phyloP scores from a whole-genome alignment of 2,329 filamentous ascomycete genomes.

The Colletotrichum acutatum region DNA sequence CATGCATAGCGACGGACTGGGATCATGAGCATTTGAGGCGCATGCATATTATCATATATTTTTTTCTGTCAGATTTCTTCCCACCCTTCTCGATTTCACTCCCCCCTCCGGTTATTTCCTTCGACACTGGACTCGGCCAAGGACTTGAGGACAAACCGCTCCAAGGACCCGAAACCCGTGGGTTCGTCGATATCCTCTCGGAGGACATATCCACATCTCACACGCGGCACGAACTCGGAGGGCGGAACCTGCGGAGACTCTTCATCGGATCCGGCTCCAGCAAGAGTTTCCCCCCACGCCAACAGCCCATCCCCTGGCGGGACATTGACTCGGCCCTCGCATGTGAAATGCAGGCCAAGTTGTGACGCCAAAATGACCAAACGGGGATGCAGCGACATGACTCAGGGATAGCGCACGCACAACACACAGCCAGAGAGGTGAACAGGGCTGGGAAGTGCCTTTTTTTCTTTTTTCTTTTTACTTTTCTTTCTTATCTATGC shows the following conservation, averaged over 20 bases:
- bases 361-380: slow-evolving; percentile 26
- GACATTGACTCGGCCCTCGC: slow-evolving; percentile 20
- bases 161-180: background rate
- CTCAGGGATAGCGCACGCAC: slow-evolving; percentile 19
- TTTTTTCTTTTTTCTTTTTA: background rate
- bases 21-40: slow-evolving; percentile 31
- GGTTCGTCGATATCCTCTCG: background rate
- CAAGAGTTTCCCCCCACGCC: slow-evolving; percentile 2
- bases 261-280: slow-evolving; percentile 9
- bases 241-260: background rate
- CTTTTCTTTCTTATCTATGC: slow-evolving; percentile 12
- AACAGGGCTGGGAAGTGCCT: background rate
- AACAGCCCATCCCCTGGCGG: slow-evolving; percentile 22
- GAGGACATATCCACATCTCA: background rate
- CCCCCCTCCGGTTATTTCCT: background rate
- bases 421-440: background rate
- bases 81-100: background rate
- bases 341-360: slow-evolving; percentile 31
- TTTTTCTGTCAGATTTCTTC: background rate
- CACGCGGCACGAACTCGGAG: slow-evolving; percentile 20
- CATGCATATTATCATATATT: slow-evolving; percentile 7
- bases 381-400: slow-evolving; percentile 17
- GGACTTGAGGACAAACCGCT: background rate
- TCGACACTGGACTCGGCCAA: background rate
- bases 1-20: slow-evolving; percentile 35